Evolutionary conservation across 139 green algal genomes (phyloP).

Genomic region (Haematococcus sp.): DNA sequence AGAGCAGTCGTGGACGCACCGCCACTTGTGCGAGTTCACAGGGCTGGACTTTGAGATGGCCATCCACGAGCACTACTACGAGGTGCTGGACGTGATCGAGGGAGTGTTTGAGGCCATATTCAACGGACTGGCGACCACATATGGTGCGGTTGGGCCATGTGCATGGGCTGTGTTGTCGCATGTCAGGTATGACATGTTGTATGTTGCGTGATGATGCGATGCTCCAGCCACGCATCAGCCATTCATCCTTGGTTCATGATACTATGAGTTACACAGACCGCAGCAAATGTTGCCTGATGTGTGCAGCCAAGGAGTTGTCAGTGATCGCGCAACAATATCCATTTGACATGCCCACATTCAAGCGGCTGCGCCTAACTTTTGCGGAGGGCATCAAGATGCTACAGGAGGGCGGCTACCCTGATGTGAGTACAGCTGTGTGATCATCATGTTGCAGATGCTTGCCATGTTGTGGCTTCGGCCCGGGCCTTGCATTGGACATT

Average conservation of each 20-base stretch:
- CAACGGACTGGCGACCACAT: conserved; percentile 69
- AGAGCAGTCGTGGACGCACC: conserved; percentile 95
- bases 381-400: conserved; percentile 93
- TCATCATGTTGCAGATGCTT: background rate
- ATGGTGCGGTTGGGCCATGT: too few relatives aligned
- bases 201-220: too few relatives aligned
- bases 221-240: too few relatives aligned
- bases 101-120: conserved; percentile 93
- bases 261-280: too few relatives aligned
- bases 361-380: conserved; percentile 85
- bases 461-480: background rate
- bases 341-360: conserved; percentile 83
- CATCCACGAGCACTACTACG: conserved; percentile 96
- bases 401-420: conserved; percentile 44
- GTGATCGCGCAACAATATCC: conserved; percentile 88
- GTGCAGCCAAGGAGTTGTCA: conserved; percentile 62
- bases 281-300: too few relatives aligned
- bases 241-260: too few relatives aligned
- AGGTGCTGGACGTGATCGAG: conserved; percentile 95
- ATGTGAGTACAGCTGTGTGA: conserved; percentile 11
- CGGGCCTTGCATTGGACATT: background rate
- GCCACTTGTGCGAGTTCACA: conserved; percentile 98
- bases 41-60: conserved; percentile 98
- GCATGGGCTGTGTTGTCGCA: too few relatives aligned
- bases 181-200: too few relatives aligned